phyloP scores from a whole-genome alignment of 2,329 filamentous ascomycete species.

The Sclerotinia spermophila region DNA sequence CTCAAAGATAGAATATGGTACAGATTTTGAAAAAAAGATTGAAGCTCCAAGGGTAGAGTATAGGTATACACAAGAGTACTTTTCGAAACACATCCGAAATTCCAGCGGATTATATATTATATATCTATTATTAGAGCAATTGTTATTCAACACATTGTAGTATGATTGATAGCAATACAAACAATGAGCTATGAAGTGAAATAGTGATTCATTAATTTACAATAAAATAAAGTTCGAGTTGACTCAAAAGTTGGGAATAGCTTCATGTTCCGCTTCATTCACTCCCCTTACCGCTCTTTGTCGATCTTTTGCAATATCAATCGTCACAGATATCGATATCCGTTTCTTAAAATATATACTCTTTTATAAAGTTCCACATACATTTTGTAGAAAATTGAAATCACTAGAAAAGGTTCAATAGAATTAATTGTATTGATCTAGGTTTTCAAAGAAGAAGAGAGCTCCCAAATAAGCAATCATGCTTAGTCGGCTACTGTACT shows the following conservation, averaged over 20 bases:
- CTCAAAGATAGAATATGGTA: neutral
- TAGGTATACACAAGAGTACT: neutral
- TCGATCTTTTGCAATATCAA: neutral
- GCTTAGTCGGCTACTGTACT: too few relatives aligned
- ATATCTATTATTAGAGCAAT: neutral
- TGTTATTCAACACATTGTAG: neutral
- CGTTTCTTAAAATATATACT: neutral
- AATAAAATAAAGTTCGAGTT: neutral
- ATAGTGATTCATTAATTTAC: neutral
- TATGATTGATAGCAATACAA: neutral
- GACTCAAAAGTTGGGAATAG: neutral
- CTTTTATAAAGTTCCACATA: too few relatives aligned
- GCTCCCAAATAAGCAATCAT: too few relatives aligned
- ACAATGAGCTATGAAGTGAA: neutral
- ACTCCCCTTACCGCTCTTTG: neutral
- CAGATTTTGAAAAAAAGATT: neutral
- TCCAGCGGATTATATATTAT: neutral
- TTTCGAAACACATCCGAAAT: neutral
- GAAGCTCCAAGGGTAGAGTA: neutral
- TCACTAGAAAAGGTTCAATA: too few relatives aligned
- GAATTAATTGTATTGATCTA: too few relatives aligned
- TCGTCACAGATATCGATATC: neutral
- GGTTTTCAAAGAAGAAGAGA: too few relatives aligned
- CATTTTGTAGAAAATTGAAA: too few relatives aligned
- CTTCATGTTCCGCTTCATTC: neutral